Base-by-base conservation (phyloP, 208 protist species). In the Vickermania ingenoplastis region DNA sequence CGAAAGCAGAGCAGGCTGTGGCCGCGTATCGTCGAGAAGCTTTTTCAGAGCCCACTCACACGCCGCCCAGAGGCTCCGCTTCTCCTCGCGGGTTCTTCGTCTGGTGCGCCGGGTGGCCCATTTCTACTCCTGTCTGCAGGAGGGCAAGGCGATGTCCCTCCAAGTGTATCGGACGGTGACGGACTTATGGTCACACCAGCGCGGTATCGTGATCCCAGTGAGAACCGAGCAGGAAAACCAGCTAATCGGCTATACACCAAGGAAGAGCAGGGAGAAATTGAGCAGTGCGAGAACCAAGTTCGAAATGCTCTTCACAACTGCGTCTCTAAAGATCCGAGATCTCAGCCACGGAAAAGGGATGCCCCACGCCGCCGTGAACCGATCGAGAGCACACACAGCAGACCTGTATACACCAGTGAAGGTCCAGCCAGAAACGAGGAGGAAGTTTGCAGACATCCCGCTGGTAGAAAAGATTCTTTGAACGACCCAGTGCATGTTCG, bases 231-330 rank as follows among this genome's bases (percentile, higher is more conserved):
- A 82, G 56, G 71, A 63, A 56, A 52, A 50, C 11, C 65, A 75
- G 41, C 64, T 65, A 25, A 52, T 59, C 36, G 36, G 2, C 78
- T 86, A 65, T 86, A 86, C 73, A 68, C 72, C 41, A 60, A 65
- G 17, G 61, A 65, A 14, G 79, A 86, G 69, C 71, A 77, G 72
- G 68, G 80, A 59, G 67, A 53, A 21, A 77, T 86, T 31, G 79
- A 71, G 1, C 65, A 67, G n/a, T 61, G 79, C 3, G 75, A 86
- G 65, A 80, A 62, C 36, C 71, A 86, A 65, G 79, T 86, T 24
- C 79, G 79, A 22, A 65, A 69, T 1, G 72, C 67, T 0, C 63
- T 86, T 2, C 59, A 70, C 59, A 41, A 54, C 14, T 62, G 70
- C 63, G 65, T 63, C 28, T 61, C 75, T 2, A 63, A 61, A 28